These are phyloP conservation scores for Neofusicoccum sp. DNA, from an alignment of 2,329 filamentous ascomycete species.

Conservation along the genomic window DNA sequence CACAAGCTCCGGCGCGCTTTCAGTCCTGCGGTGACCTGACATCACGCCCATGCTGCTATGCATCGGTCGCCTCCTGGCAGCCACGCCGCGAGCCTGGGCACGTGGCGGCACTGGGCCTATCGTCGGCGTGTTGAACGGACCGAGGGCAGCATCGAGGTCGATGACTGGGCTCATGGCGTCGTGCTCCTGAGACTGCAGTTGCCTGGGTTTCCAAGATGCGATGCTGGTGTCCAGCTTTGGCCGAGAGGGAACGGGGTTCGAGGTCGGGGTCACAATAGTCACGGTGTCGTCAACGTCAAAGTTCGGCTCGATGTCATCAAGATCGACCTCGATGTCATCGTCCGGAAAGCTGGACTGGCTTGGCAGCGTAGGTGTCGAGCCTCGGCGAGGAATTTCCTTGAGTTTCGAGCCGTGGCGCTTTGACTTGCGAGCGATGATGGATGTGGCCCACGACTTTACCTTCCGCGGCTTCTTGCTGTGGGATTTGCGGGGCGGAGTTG, in stretches of 20 bases:
- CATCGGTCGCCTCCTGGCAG: slow-evolving; percentile 63
- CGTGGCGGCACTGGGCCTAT: slow-evolving; percentile 67
- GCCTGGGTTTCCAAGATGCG: slow-evolving; percentile 41
- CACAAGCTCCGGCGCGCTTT: slow-evolving; percentile 78
- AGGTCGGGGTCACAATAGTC: slow-evolving; percentile 42
- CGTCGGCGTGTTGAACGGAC: slow-evolving; percentile 84
- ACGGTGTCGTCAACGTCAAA: slow-evolving; percentile 47
- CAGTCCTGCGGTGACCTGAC: slow-evolving; percentile 76
- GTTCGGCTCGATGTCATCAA: slow-evolving; percentile 42
- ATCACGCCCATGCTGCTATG: slow-evolving; percentile 76
- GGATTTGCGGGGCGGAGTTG: slow-evolving; percentile 17
- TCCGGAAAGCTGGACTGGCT: slow-evolving; percentile 24
- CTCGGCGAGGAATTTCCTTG: slow-evolving; percentile 35
- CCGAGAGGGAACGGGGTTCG: slow-evolving; percentile 25
- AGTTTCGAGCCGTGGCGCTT: slow-evolving; percentile 54
- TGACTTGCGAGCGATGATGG: slow-evolving; percentile 65
- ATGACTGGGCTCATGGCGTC: slow-evolving; percentile 80
- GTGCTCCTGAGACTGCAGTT: slow-evolving; percentile 41
- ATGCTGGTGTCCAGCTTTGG: slow-evolving; percentile 38
- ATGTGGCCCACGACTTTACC: slow-evolving; percentile 73
- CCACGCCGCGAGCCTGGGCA: slow-evolving; percentile 43
- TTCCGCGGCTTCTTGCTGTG: slow-evolving; percentile 58
- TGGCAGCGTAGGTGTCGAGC: slow-evolving; percentile 32
- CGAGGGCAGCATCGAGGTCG: slow-evolving; percentile 89
- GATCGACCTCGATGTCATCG: slow-evolving; percentile 35